These are phyloP conservation scores for Lablab purpureus DNA, from an alignment of 306 rosid species.

Conservation along the genomic window DNA sequence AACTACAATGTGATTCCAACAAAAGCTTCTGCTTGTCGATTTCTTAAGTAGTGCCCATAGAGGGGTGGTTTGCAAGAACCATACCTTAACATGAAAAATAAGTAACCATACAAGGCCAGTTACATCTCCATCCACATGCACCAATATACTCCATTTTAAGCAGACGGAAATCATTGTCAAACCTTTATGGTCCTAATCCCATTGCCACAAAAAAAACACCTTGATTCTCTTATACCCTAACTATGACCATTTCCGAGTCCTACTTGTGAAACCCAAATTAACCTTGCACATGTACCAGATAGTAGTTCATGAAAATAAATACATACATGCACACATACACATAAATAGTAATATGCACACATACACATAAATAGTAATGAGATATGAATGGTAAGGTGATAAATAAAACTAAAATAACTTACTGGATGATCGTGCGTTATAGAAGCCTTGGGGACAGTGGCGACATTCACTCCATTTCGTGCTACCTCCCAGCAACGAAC, in stretches of 20 bases:
- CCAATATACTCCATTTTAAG: background rate
- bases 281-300: background rate
- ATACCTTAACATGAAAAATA: background rate
- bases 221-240: slow-evolving; percentile 4
- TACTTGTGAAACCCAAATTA: slow-evolving; percentile 1
- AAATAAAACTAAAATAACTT: slow-evolving; percentile 33
- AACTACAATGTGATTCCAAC: background rate
- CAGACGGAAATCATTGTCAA: background rate
- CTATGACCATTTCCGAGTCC: background rate
- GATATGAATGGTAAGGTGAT: background rate
- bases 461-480: slow-evolving; percentile 67
- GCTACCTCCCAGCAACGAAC: slow-evolving; percentile 93
- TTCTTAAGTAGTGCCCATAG: background rate
- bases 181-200: background rate
- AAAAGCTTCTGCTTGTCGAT: background rate
- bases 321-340: background rate
- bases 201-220: background rate
- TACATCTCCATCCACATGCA: background rate
- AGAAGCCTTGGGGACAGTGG: slow-evolving; percentile 81
- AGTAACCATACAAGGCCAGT: background rate
- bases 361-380: background rate
- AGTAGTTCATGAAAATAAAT: background rate
- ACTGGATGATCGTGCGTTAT: slow-evolving; percentile 93
- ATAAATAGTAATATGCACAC: background rate
- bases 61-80: background rate